Percentiles rank a stretch among this genome's conserved stretches.
Evolutionary conservation across 2,329 filamentous ascomycete genomes (phyloP).

Genomic region (Nothophaeocryptopus gaeumannii): DNA sequence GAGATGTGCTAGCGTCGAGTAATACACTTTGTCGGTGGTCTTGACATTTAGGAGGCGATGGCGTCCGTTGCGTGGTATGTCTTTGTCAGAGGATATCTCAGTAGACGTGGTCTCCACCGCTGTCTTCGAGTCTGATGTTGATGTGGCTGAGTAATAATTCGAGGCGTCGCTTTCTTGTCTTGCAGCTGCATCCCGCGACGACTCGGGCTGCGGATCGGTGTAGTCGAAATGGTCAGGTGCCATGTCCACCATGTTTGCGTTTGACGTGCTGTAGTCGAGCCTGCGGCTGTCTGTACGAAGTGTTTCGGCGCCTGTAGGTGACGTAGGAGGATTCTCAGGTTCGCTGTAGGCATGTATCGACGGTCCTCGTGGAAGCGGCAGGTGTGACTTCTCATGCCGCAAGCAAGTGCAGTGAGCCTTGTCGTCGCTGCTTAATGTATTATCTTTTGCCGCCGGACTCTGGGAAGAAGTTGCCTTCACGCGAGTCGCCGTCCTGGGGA

Average conservation of each 20-base stretch:
- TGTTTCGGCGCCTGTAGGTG: background rate
- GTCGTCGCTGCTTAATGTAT: background rate
- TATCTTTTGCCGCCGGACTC: no score
- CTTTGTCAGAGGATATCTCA: background rate
- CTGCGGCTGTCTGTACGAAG: background rate
- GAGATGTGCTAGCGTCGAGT: constrained; percentile 14
- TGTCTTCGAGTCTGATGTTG: background rate
- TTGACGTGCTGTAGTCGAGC: background rate
- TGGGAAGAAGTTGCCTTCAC: no score
- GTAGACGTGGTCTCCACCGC: background rate
- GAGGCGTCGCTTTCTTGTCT: background rate
- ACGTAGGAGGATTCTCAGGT: background rate
- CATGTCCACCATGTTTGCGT: constrained; percentile 9
- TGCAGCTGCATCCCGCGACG: constrained; percentile 4
- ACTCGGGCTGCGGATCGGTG: constrained; percentile 9
- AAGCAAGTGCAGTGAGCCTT: background rate
- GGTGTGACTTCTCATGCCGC: background rate
- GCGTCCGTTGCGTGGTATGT: background rate
- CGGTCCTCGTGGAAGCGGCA: background rate
- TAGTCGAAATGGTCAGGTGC: constrained; percentile 1
- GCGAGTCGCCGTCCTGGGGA: no score
- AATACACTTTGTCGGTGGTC: constrained; percentile 14
- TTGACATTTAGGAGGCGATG: constrained; percentile 9
- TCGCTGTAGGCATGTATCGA: background rate
- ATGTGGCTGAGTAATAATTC: background rate